Evolutionary conservation across 176 grass and related monocot genomes (phyloP), one percentile per base, ranked within the genome.

Genomic region (Chrysopogon serrulatus): DNA sequence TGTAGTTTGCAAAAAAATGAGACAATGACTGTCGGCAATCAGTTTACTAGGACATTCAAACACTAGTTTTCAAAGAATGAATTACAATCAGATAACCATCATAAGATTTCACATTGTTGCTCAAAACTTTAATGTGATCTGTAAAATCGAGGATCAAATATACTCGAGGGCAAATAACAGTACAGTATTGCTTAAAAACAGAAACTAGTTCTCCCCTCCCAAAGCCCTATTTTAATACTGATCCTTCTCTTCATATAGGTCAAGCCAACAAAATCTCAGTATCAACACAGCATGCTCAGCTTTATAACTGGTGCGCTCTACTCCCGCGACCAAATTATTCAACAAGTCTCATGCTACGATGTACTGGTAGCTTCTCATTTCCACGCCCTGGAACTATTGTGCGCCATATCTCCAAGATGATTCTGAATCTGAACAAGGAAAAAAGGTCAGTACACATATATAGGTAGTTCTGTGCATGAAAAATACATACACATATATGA

Each of bases 251-350:
- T 41, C 76, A 89, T 65, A 83, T 15, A 51, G 48, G 66, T 68
- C 48, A 87, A 69, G 68, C 57, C 47, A 74, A 74, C 79, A 83
- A 79, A 85, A 90, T 83, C 35, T 74, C 18, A 62, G 62, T 67
- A 79, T 79, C 84, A 79, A 68, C 67, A 78, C 81, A 37, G 47
- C 67, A 87, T 70, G 67, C 75, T 18, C 60, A 43, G 37, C 68
- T 79, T 83, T 86, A 49, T 78, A 83, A 73, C 48, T 7, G 32
- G 74, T 17, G 40, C 66, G 32, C 73, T 59, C 78, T 27, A 59
- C 67, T 68, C 57, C 31, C 57, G 59, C 75, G 49, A 40, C 60
- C 40, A 84, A 84, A 68, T 84, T 86, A 90, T 90, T 86, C 37
- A 59, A 30, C 40, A 62, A 23, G 68, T 11, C 30, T 37, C 34